These are phyloP conservation scores for Lachancea quebecensis DNA, from an alignment of 805 yeast species.

Conservation along the genomic window DNA sequence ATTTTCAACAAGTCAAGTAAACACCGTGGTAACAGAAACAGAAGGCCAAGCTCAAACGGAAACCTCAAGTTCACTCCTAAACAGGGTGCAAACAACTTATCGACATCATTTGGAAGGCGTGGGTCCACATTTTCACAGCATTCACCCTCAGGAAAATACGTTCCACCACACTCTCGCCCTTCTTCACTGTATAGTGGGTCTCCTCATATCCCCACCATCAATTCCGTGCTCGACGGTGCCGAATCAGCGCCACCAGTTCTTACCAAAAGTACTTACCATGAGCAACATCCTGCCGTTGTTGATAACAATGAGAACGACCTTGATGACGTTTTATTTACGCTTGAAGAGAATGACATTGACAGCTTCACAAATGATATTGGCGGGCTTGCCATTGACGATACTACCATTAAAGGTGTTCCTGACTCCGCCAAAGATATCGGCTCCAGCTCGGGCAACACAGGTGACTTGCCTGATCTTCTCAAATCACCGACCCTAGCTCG, in stretches of 20 bases:
- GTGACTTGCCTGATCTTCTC: constrained; percentile 27
- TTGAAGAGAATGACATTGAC: constrained; percentile 30
- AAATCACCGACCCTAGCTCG: constrained; percentile 20
- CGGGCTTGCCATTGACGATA: constrained; percentile 16
- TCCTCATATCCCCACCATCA: constrained; percentile 20
- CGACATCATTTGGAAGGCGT: constrained; percentile 5
- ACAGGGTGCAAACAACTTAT: constrained; percentile 3
- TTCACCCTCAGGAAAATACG: constrained; percentile 45
- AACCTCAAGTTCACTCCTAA: constrained; percentile 10
- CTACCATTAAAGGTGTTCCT: constrained; percentile 11
- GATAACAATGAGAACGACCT: constrained; percentile 21
- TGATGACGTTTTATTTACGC: constrained; percentile 30
- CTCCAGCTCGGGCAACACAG: not conserved
- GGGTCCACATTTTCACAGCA: constrained; percentile 19
- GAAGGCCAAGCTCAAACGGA: constrained; percentile 14
- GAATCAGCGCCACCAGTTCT: constrained; percentile 31
- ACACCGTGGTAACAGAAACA: constrained; percentile 16
- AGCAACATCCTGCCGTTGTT: constrained; percentile 13
- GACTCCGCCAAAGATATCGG: constrained; percentile 1
- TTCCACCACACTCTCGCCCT: constrained; percentile 62
- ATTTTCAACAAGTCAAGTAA: constrained; percentile 38
- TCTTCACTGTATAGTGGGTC: constrained; percentile 12
- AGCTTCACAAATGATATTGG: constrained; percentile 25
- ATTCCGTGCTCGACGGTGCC: constrained; percentile 15
- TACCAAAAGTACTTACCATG: constrained; percentile 18